Conservation (phyloP, 495 filamentous ascomycete genomes). For the Lasiosphaeris hirsuta region DNA sequence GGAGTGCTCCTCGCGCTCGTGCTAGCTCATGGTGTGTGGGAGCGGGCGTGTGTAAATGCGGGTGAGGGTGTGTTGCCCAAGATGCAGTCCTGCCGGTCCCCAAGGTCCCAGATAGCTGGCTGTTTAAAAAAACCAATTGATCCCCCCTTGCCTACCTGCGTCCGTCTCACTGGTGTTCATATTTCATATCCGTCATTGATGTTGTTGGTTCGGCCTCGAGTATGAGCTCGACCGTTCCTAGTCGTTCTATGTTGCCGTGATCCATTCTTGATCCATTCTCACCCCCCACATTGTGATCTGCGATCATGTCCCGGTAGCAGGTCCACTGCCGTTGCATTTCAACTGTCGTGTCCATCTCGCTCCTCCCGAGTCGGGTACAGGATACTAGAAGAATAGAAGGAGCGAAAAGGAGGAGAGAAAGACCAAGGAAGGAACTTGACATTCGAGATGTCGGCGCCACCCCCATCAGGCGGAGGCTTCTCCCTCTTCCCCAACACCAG, state of each 20-base stretch:
- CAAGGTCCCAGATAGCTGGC: neutral
- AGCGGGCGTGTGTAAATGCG: neutral
- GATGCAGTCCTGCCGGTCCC: constrained; percentile 7
- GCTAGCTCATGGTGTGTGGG: neutral
- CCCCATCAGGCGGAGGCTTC: constrained; percentile 42
- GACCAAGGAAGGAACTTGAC: neutral
- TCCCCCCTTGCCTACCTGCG: constrained; percentile 6
- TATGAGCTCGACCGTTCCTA: neutral
- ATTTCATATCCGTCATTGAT: too few species aligned
- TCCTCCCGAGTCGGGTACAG: constrained; percentile 1
- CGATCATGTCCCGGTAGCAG: constrained; percentile 28
- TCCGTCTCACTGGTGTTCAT: constrained; percentile 4
- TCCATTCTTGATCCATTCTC: neutral
- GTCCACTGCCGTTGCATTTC: constrained; percentile 8
- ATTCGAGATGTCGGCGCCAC: constrained; percentile 33
- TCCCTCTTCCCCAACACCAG: constrained; percentile 50
- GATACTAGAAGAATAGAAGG: neutral
- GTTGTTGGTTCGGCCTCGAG: neutral
- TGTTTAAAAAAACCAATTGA: constrained; percentile 10
- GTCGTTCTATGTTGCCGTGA: neutral
- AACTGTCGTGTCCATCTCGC: neutral
- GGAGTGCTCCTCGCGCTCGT: neutral
- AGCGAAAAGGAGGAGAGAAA: constrained; percentile 7
- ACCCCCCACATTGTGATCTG: constrained; percentile 11
- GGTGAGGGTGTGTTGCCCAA: neutral